phyloP scores from a whole-genome alignment of 169 alveolate genomes.

The Perkinsus chesapeaki region DNA sequence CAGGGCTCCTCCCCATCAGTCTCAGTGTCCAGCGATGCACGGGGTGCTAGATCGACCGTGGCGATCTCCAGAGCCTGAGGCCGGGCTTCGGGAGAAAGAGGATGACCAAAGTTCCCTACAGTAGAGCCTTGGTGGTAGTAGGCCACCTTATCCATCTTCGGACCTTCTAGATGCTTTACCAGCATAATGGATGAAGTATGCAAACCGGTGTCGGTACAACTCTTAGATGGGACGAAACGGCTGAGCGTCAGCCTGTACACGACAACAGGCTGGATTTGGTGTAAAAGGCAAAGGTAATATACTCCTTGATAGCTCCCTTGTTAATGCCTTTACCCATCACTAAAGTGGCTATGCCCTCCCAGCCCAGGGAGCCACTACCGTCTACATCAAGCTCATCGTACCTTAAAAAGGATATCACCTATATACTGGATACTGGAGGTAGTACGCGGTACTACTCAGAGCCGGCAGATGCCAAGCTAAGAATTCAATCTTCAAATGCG shows the following conservation, averaged over 20 bases:
- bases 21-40: too few species aligned
- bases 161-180: not conserved
- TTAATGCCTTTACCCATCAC: not conserved
- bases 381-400: not conserved
- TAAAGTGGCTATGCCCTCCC: not conserved
- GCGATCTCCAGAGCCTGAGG: not conserved
- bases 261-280: too few species aligned
- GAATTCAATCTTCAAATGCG: too few species aligned
- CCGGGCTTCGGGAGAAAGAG: not conserved
- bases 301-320: not conserved
- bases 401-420: too few species aligned
- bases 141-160: not conserved
- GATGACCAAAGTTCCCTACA: not conserved
- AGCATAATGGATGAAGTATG: not conserved
- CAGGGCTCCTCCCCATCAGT: too few species aligned
- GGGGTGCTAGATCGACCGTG: not conserved
- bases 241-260: too few species aligned
- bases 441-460: too few species aligned
- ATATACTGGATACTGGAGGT: too few species aligned
- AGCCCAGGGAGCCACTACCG: not conserved
- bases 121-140: not conserved
- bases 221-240: not conserved
- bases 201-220: not conserved
- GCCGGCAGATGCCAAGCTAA: too few species aligned
- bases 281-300: too few species aligned